These are phyloP conservation scores for Talinum fruticosum DNA, from an alignment of 148 eudicot genomes.

Conservation along the genomic window DNA sequence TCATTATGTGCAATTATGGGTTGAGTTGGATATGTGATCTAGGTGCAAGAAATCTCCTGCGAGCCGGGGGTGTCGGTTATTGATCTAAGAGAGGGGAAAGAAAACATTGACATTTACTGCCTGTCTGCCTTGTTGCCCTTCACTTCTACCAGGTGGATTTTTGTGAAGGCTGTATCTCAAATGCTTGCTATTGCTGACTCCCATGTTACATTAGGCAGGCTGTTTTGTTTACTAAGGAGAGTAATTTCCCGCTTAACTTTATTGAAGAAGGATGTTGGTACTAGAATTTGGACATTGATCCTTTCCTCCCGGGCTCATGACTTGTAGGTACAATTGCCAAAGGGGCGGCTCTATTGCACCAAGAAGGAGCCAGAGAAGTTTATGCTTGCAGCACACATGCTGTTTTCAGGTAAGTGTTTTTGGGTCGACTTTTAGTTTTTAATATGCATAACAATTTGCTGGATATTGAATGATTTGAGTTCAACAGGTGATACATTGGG, in stretches of 20 bases:
- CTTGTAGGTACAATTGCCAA: constrained; percentile 76
- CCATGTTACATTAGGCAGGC: neutral
- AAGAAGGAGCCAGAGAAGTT: constrained; percentile 88
- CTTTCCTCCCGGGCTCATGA: constrained; percentile 4
- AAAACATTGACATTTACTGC: neutral
- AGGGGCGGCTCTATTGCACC: constrained; percentile 79
- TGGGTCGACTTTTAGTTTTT: neutral
- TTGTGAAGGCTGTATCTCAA: neutral
- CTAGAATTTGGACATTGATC: neutral
- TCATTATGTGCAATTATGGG: neutral
- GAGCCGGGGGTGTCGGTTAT: neutral
- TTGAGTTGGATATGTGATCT: neutral
- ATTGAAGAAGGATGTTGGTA: neutral
- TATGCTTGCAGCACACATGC: constrained; percentile 94
- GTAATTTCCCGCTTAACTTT: neutral
- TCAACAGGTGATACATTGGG: neutral
- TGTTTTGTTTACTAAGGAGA: neutral
- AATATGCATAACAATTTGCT: neutral
- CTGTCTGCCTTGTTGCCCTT: neutral
- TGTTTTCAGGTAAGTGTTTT: constrained; percentile 61
- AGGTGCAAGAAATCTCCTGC: neutral
- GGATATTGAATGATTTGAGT: neutral
- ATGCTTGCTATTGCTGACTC: neutral
- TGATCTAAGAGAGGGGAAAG: neutral
- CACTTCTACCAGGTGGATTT: neutral